phyloP scores from a whole-genome alignment of 306 rosid genomes.

The Sesbania bispinosa region DNA sequence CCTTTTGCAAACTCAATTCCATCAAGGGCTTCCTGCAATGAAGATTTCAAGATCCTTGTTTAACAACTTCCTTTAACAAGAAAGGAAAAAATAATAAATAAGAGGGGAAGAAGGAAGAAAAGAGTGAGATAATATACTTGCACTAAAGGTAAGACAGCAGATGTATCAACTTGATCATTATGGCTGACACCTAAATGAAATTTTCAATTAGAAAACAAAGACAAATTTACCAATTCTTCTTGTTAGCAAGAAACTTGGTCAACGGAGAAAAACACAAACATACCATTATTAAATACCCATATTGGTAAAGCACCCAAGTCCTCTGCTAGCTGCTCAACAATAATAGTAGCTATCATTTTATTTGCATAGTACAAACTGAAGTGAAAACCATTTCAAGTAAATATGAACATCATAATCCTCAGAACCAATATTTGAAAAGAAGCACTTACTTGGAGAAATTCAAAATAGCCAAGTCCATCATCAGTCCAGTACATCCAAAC shows the following conservation, averaged over 20 bases:
- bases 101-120: neutral
- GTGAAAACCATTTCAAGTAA: neutral
- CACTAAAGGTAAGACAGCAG: slow-evolving; percentile 70
- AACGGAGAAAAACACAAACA: slow-evolving; percentile 13
- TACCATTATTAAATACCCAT: slow-evolving; percentile 99
- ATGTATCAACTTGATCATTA: slow-evolving; percentile 69
- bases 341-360: slow-evolving; percentile 17
- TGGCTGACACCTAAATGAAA: slow-evolving; percentile 74
- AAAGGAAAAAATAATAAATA: neutral
- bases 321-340: slow-evolving; percentile 72
- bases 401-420: slow-evolving; percentile 5
- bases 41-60: neutral
- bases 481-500: slow-evolving; percentile 99
- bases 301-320: slow-evolving; percentile 76
- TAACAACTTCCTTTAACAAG: neutral
- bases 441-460: slow-evolving; percentile 78
- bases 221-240: neutral
- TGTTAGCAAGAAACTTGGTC: neutral
- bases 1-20: slow-evolving; percentile 96
- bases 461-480: slow-evolving; percentile 92
- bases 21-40: slow-evolving; percentile 86
- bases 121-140: slow-evolving; percentile 43
- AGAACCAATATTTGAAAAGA: slow-evolving; percentile 7
- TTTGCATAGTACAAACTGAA: neutral
- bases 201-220: slow-evolving; percentile 25